Evolutionary conservation across 768 basidiomycete genomes (phyloP), one percentile per base, ranked within the genome.

Genomic region (Macrolepiota dolichaula): DNA sequence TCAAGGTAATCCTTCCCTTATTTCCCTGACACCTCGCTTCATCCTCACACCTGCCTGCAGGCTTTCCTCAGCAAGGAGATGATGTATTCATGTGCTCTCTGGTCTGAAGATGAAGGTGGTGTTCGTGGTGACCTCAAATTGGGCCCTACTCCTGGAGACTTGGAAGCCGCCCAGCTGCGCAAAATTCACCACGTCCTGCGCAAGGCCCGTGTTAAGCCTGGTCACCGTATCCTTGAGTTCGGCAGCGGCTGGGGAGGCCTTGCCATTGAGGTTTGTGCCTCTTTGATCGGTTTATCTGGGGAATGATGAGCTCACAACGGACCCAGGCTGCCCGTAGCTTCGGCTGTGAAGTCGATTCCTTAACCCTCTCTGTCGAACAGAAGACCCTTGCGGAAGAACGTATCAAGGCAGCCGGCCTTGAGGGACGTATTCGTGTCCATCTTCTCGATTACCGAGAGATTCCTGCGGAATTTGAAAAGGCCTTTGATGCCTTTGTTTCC

Each of bases 161-260:
- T 96, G 47, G 90, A 92, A 71, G 82, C 85, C 22, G 93, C 94
- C 0, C 94, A 96, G 69, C 78, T 82, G 35, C 86, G 91, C 47
- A 96, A 96, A 73, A 85, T 96, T 53, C 86, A 83, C 61, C 81
- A 93, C 67, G 91, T 96, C 64, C 88, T 95, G 61, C 80, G 76
- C 15, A 84, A 87, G 63, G 91, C 92, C 27, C 86, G 86, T 53
- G 87, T 95, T 59, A 81, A 84, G 69, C 86, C 85, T 49, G 92
- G 92, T 0, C 81, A 94, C 70, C 84, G 92, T 27, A 83, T 96
- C 47, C 79, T 96, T 37, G 94, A 96, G 77, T 93, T 96, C 67
- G 94, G 94, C 24, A 88, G 88, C 52, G 94, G 94, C n/a, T 96
- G 94, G 94, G 94, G 94, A 22, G 91, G 87, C 53, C 80, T 96